Evolutionary conservation across 345 rosid genomes (phyloP), one percentile per base, ranked within the genome.

Genomic region (Eucalyptus urophylla): DNA sequence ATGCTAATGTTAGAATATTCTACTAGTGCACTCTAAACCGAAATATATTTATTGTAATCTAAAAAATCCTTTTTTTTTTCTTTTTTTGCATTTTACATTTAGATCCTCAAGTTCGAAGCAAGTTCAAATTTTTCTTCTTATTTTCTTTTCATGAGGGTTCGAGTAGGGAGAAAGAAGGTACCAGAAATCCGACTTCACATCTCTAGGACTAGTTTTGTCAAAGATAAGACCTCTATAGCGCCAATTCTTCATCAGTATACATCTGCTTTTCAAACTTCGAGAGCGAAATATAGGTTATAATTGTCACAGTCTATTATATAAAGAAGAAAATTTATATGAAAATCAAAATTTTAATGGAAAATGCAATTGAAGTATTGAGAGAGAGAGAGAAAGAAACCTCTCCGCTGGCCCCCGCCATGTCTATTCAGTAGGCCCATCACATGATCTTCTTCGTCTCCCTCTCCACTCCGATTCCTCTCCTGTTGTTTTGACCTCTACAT

Each of bases 381-480:
- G 86, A 81, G 86, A 83, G 51, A 45, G 56, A 13, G 25, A 81
- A 56, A 86, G 33, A 76, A 21, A 76, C 29, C 27, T 40, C 47
- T 40, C 83, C 83, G 87, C 88, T 92, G 95, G 94, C 92, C 96
- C 96, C 91, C 92, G 58, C 81, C 89, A 87, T 91, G 93, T 92
- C 93, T 88, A 87, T 58, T 89, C 87, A 37, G 53, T 62, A 90
- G 91, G 90, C 93, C 92, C 92, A 81, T 90, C 92, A 90, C 91
- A 90, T 92, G 88, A 89, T 90, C 89, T 89, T 90, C 90, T 85
- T 92, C 91, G 87, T 89, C 88, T 89, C 88, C 90, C 47, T 40
- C 91, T 90, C 91, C 87, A 27, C 58, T 76, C 56, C 83, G 81
- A 81, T 80, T 81, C 87, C 58, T 90, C 88, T 60, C 58, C 90